Conservation (phyloP, 2,329 filamentous ascomycete species). For the Fusarium sp. region DNA sequence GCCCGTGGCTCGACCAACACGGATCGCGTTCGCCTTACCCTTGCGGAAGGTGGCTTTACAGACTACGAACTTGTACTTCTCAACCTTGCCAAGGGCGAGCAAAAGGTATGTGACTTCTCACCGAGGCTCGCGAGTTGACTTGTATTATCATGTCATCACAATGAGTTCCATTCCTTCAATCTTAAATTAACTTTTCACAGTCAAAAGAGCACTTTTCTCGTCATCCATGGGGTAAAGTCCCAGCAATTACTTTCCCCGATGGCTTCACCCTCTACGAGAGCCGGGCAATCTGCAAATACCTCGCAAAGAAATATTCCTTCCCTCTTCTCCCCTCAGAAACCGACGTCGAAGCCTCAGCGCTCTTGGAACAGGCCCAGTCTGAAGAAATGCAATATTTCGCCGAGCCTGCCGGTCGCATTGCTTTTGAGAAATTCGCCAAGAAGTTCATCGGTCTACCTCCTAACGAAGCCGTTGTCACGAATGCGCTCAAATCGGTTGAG, state of each 20-base stretch:
- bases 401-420: background rate
- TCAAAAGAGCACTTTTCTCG: background rate
- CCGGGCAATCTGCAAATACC: background rate
- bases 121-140: too few species aligned
- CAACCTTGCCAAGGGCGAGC: slow-evolving; percentile 1
- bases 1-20: slow-evolving; percentile 3
- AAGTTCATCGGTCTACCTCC: background rate
- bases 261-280: slow-evolving; percentile 3
- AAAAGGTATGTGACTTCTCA: background rate
- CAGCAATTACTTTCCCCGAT: background rate
- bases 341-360: background rate
- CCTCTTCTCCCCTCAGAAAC: background rate
- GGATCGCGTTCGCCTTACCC: background rate
- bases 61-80: background rate
- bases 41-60: slow-evolving; percentile 2
- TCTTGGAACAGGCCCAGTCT: background rate
- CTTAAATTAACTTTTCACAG: background rate
- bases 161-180: too few species aligned
- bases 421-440: background rate
- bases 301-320: background rate
- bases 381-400: background rate
- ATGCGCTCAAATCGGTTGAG: background rate
- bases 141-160: too few species aligned
- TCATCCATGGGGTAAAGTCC: slow-evolving; percentile 4
- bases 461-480: background rate